Evolutionary conservation across 805 yeast genomes (phyloP), one percentile per base, ranked within the genome.

Genomic region (Hanseniaspora vineae): DNA sequence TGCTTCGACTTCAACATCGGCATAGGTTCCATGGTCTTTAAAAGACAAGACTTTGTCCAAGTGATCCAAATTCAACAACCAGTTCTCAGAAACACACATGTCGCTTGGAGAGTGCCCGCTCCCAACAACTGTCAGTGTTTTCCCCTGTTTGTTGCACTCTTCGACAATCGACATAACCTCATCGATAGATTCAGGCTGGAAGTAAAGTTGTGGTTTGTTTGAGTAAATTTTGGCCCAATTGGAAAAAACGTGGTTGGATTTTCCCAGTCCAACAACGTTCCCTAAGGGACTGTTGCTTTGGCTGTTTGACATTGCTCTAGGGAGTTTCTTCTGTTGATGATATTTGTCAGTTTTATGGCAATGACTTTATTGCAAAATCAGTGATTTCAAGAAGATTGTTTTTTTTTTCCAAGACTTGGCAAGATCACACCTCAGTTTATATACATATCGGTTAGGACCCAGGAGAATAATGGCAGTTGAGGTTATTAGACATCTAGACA

Each of bases 21-120:
- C 84, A 61, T 70, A 90, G 51, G 78, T 72, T 10, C 80, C 80
- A n/a, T 78, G 75, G 19, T 60, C 64, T 37, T 70, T 62, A 44
- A 75, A 62, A 8, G 58, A 63, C 23, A 81, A 54, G 17, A 87
- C 77, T n/a, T 62, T 57, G 60, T 78, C 76, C 61, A 84, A 74
- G 49, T 77, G 77, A 64, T 90, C 97, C 57, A 90, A 71, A 60
- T 85, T 89, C 52, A 94, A 76, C 17, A 92, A 66, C 96, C 96
- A 89, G 14, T 45, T 44, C 6, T 45, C 45, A 3, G 95, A 84
- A 82, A 88, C 81, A 46, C 96, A 86, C 66, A 92, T 66, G 58
- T 80, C 89, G 42, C 94, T 83, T 0, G 98, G 98, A 8, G 97
- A 88, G 61, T 92, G 97, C 32, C 96, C 96, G 0, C 95, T 78